Conservation (phyloP, 2,329 filamentous ascomycete species). For the Hypocreales sp. region DNA sequence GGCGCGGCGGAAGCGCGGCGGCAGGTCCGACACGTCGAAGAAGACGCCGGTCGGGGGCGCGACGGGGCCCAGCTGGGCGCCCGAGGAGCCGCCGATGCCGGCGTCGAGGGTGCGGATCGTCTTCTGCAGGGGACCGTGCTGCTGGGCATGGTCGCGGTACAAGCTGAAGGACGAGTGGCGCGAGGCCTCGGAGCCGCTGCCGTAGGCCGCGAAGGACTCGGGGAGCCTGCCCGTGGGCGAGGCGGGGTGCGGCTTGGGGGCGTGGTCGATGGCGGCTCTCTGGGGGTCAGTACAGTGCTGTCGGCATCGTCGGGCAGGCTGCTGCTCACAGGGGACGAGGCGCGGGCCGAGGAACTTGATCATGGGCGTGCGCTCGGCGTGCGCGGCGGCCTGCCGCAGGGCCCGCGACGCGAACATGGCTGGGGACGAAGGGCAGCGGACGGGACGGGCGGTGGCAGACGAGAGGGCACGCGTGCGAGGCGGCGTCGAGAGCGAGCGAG, state of each 20-base stretch:
- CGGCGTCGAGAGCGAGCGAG: not conserved
- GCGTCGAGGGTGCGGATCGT: slow-evolving; percentile 23
- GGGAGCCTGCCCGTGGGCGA: slow-evolving; percentile 52
- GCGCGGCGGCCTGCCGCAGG: slow-evolving; percentile 42
- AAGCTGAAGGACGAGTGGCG: slow-evolving; percentile 51
- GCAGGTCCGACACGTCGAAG: slow-evolving; percentile 84
- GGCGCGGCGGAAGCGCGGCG: slow-evolving; percentile 62
- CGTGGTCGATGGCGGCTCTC: slow-evolving; percentile 57
- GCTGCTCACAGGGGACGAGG: slow-evolving; percentile 36
- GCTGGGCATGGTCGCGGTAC: slow-evolving; percentile 65
- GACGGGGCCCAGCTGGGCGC: slow-evolving; percentile 58
- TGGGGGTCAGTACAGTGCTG: no score
- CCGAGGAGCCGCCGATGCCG: slow-evolving; percentile 46
- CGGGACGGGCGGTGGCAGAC: no score
- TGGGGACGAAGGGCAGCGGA: not conserved
- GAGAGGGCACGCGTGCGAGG: not conserved
- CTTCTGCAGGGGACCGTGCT: slow-evolving; percentile 60
- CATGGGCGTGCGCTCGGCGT: slow-evolving; percentile 43
- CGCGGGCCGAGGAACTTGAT: slow-evolving; percentile 49
- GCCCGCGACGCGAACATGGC: slow-evolving; percentile 40
- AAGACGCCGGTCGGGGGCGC: slow-evolving; percentile 55
- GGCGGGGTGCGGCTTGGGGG: slow-evolving; percentile 57
- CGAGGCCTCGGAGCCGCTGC: slow-evolving; percentile 15
- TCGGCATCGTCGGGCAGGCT: no score
- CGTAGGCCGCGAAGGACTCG: slow-evolving; percentile 25